phyloP scores from a whole-genome alignment of 148 eudicot genomes.

The Selenicereus undatus region DNA sequence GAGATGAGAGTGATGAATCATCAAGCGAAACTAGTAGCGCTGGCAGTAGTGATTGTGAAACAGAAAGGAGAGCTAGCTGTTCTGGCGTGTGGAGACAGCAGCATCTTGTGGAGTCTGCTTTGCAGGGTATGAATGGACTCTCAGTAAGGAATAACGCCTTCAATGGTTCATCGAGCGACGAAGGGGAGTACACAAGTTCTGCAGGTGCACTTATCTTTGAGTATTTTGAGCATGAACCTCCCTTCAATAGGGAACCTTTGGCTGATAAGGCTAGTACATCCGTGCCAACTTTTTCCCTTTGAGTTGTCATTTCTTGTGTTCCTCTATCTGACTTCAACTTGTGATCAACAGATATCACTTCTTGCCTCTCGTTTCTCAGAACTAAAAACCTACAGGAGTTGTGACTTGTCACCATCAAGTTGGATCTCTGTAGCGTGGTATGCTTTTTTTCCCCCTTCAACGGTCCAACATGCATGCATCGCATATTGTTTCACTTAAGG shows the following conservation, averaged over 20 bases:
- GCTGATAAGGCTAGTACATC: slow-evolving; percentile 70
- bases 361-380: slow-evolving; percentile 61
- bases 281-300: background rate
- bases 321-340: slow-evolving; percentile 11
- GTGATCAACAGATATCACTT: slow-evolving; percentile 49
- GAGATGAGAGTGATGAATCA: slow-evolving; percentile 87
- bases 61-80: slow-evolving; percentile 38
- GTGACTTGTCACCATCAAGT: slow-evolving; percentile 74
- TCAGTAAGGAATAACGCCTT: slow-evolving; percentile 34
- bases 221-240: slow-evolving; percentile 64
- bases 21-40: slow-evolving; percentile 72
- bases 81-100: slow-evolving; percentile 37
- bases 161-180: slow-evolving; percentile 53
- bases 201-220: slow-evolving; percentile 61
- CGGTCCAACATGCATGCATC: background rate
- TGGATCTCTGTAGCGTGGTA: slow-evolving; percentile 99
- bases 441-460: slow-evolving; percentile 8
- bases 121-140: slow-evolving; percentile 47
- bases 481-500: background rate
- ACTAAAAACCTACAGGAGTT: slow-evolving; percentile 67
- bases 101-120: slow-evolving; percentile 30
- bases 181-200: slow-evolving; percentile 53
- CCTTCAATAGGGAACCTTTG: slow-evolving; percentile 81
- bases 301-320: background rate
- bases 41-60: slow-evolving; percentile 56